Conservation (phyloP, 202 grass and related monocot species). For the Hordeum pubiflorum region DNA sequence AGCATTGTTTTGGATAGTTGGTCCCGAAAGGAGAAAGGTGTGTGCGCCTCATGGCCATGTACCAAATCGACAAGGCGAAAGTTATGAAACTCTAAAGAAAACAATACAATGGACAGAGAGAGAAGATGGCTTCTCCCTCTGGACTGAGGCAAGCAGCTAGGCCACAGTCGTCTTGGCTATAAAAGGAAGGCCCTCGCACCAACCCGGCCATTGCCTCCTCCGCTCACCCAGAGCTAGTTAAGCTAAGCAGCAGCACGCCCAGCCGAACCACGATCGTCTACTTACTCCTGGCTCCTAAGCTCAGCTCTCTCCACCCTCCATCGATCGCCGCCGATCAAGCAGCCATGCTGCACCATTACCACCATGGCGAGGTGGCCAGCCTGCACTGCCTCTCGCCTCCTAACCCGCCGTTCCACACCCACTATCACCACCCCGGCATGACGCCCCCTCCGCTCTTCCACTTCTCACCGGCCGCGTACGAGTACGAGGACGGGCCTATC, state of each 20-base stretch:
- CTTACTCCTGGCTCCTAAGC: neutral
- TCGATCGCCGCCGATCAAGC: neutral
- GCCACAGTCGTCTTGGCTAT: constrained; percentile 33
- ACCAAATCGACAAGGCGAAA: constrained; percentile 50
- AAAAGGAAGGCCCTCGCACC: constrained; percentile 41
- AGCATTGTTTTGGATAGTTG: constrained; percentile 36
- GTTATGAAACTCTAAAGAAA: constrained; percentile 24
- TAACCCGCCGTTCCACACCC: constrained; percentile 42
- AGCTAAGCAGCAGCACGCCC: constrained; percentile 16
- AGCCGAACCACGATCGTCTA: neutral
- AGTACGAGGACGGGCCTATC: constrained; percentile 12
- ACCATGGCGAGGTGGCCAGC: constrained; percentile 66
- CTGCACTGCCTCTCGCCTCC: constrained; percentile 57
- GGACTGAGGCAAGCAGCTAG: constrained; percentile 5
- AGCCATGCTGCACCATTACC: constrained; percentile 38
- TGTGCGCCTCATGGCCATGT: constrained; percentile 25
- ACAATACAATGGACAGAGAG: neutral
- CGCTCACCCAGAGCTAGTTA: constrained; percentile 30
- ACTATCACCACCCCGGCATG: constrained; percentile 45
- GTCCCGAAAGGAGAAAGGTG: constrained; percentile 30
- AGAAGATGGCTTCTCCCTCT: constrained; percentile 37
- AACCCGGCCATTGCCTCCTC: constrained; percentile 30
- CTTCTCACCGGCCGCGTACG: constrained; percentile 27
- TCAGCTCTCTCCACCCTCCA: neutral
- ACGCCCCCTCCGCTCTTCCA: constrained; percentile 23